Conservation (phyloP, 2,329 filamentous ascomycete genomes). For the Graphilbum ipis-grandicollis region DNA sequence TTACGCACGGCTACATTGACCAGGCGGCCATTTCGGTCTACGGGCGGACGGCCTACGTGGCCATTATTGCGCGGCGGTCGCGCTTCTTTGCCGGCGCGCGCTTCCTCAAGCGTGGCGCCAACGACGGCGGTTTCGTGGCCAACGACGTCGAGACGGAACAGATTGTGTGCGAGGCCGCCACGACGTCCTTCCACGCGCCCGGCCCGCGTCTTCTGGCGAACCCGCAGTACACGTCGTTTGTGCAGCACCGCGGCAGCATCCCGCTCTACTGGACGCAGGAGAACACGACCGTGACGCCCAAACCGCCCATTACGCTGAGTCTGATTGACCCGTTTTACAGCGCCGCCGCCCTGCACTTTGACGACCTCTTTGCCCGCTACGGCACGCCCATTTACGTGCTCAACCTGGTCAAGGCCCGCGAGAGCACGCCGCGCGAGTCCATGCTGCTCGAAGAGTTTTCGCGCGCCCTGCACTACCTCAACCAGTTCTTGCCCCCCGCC, state of each 20-base stretch:
- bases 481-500: conserved; percentile 71
- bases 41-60: conserved; percentile 77
- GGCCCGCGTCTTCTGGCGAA: conserved; percentile 73
- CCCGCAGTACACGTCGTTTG: conserved; percentile 85
- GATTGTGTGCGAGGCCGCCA: conserved; percentile 86
- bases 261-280: conserved; percentile 97
- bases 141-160: conserved; percentile 99
- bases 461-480: conserved; percentile 75
- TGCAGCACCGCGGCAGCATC: conserved; percentile 93
- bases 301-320: conserved; percentile 89
- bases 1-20: conserved; percentile 92
- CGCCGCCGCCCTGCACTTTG: conserved; percentile 83
- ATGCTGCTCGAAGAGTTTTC: conserved; percentile 82
- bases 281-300: conserved; percentile 84
- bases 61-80: conserved; percentile 81
- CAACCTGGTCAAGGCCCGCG: conserved; percentile 78
- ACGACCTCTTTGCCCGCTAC: conserved; percentile 85
- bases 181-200: conserved; percentile 88
- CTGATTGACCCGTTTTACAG: conserved; percentile 93
- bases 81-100: conserved; percentile 86
- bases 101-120: conserved; percentile 86
- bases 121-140: conserved; percentile 87
- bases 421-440: conserved; percentile 77
- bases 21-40: conserved; percentile 77
- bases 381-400: conserved; percentile 82